Evolutionary conservation across 2,329 filamentous ascomycete genomes (phyloP), one percentile per base, ranked within the genome.

Genomic region (Aspergillus amoenus): DNA sequence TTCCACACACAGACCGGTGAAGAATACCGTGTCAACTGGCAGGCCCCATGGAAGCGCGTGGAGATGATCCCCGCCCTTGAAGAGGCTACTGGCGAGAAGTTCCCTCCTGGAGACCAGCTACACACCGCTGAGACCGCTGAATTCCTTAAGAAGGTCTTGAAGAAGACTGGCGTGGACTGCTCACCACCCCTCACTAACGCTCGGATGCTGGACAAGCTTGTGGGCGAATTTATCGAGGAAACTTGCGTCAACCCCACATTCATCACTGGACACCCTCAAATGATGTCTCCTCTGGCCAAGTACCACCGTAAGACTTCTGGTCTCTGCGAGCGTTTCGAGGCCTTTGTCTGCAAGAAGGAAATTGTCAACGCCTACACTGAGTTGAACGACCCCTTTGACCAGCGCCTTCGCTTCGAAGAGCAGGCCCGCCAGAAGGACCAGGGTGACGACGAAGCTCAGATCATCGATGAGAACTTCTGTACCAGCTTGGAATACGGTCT

Each of bases 351-450:
- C 82, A 95, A 92, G 83, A 95, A 94, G 85, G 93, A 97, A 75
- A 97, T 97, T 66, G 89, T 88, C 70, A 97, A 99, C 72, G 93
- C 93, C 5, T 95, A 97, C 79, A 97, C 93, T 40, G 94, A 99
- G 85, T 88, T 99, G 84, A 95, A 96, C 82, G 91, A 97, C 70
- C 92, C 93, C 56, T 93, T 96, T 69, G 93, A 97, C 76, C 94
- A 99, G 81, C 86, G 94, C 61, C 79, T 93, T 62, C 87, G 92
- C 30, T 93, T 93, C 75, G 92, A 96, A 76, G 93, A 97, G 84
- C 94, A 99, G 79, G 93, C 93, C 4, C 84, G 86, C 68, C 93
- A 97, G 81, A 97, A 97, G 85, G 91, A 87, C 6, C 91, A 96
- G 78, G 94, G 95, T 71, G 95, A 99, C 65, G 92, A 97, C 67